These are phyloP conservation scores for Globisporangium cylindrosporum DNA, from an alignment of 352 stramenopile species.

Conservation along the genomic window DNA sequence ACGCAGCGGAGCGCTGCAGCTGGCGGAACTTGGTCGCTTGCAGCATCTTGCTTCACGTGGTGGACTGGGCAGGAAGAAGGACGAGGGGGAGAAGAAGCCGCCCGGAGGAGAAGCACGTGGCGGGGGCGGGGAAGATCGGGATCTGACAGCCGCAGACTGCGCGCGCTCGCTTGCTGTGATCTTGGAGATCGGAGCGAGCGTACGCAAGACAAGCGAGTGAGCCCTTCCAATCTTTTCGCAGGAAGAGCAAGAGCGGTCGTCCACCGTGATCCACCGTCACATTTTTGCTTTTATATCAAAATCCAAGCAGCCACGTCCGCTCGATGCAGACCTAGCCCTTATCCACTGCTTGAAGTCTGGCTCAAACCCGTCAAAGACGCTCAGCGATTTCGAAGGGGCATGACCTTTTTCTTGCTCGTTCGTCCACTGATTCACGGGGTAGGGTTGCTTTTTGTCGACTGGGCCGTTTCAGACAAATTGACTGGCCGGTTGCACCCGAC, in stretches of 20 bases:
- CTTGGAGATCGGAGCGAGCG: neutral
- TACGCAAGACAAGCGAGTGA: no score
- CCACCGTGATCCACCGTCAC: neutral
- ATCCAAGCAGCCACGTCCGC: neutral
- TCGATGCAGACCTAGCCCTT: constrained; percentile 2
- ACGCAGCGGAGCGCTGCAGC: constrained; percentile 37
- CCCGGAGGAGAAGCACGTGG: neutral
- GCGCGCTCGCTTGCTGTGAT: neutral
- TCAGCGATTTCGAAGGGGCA: no score
- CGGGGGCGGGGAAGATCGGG: constrained; percentile 13
- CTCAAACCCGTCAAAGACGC: no score
- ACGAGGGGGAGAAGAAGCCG: neutral
- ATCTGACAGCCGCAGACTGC: constrained; percentile 7
- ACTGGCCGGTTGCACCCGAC: neutral
- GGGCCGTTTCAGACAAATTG: neutral
- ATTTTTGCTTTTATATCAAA: neutral
- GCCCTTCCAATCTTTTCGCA: neutral
- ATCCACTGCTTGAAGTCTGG: constrained; percentile 12
- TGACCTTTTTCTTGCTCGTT: neutral
- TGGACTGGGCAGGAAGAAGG: neutral
- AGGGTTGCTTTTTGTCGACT: constrained; percentile 9
- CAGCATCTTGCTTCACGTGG: constrained; percentile 34
- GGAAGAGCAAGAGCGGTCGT: neutral
- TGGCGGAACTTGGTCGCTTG: constrained; percentile 60
- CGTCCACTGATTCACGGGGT: constrained; percentile 3